Base-by-base conservation (phyloP, 371 early-diverging fungal genomes). In the Mortierella sp. region DNA sequence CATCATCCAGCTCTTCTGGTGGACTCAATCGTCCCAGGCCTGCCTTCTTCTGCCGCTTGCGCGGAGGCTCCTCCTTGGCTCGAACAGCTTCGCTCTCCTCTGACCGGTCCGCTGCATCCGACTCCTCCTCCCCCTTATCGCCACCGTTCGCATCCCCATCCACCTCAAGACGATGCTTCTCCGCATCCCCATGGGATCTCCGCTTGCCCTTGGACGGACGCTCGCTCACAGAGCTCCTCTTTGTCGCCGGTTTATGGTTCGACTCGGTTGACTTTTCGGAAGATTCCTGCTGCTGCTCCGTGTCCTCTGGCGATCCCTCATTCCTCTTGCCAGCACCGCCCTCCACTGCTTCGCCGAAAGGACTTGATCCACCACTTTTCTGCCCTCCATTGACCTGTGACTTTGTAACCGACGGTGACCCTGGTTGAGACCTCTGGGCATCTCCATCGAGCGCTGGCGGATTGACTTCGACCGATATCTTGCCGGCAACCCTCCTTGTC, bases 1-100 rank as follows among this genome's bases (percentile, higher is more conserved):
- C 82, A 18, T 73, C 79, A 16, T 72, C 72, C 35, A 68, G 60
- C 24, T 43, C 60, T 14, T 76, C 83, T n/a, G 46, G 35, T 7
- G 72, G 58, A 2, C 49, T 70, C 24, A 55, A 24, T 49, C 74
- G 49, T 44, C 46, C 54, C 2, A 72, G 7, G 6, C 49, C 71
- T 1, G 43, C 29, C 60, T 76, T 70, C 54, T 74, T 78, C 32
- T 75, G 79, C 1, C 83, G 75, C 27, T 78, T 83, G n/a, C 75
- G 71, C 18, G 76, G 76, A 16, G 83, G 83, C 58, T 75, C 79
- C 10, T 63, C 75, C 35, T 72, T 49, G 35, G 18, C 49, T 49
- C 10, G 35, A 35, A 49, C 35, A 32, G 72, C 21, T 21, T 49
- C 49, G 32, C 70, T 46, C 51, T 79, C 79, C 32, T 63, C 68